These are phyloP conservation scores for Physcia stellaris DNA, from an alignment of 495 filamentous ascomycete species.

Conservation along the genomic window DNA sequence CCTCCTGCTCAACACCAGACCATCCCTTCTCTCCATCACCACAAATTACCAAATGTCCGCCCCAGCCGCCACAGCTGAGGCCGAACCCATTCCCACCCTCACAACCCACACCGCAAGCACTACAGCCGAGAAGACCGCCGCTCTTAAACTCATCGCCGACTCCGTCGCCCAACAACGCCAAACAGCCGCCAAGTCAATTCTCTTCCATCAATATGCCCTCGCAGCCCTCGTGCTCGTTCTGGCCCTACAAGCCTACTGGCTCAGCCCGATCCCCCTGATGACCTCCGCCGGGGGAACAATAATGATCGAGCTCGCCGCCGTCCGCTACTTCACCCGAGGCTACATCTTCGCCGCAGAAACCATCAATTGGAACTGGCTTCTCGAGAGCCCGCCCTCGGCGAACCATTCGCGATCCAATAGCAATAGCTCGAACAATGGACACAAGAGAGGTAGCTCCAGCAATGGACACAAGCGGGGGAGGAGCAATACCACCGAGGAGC, in stretches of 20 bases:
- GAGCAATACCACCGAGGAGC: conserved; percentile 11
- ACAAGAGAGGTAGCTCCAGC: neutral
- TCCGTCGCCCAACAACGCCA: conserved; percentile 53
- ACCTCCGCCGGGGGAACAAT: conserved; percentile 30
- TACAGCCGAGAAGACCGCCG: conserved; percentile 17
- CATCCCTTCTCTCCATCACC: too few relatives aligned
- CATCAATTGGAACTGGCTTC: conserved; percentile 36
- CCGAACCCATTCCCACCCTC: conserved; percentile 11
- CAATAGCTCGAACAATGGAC: neutral
- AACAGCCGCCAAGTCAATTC: conserved; percentile 32
- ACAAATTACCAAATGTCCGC: too few relatives aligned
- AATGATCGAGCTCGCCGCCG: conserved; percentile 29
- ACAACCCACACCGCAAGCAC: conserved; percentile 14
- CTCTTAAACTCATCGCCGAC: conserved; percentile 40
- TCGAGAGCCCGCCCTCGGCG: conserved; percentile 17
- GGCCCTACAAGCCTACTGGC: conserved; percentile 19
- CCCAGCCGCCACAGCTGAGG: conserved; percentile 9
- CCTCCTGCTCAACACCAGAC: conserved; percentile 16
- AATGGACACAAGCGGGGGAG: neutral
- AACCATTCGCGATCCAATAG: neutral
- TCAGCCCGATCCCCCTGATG: conserved; percentile 23
- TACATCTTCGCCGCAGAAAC: conserved; percentile 41
- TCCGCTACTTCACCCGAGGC: conserved; percentile 24
- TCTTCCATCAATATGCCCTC: conserved; percentile 37
- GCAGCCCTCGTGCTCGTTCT: conserved; percentile 24